Base-by-base conservation (phyloP, 148 eudicot species). In the Hydrangea macrophylla region DNA sequence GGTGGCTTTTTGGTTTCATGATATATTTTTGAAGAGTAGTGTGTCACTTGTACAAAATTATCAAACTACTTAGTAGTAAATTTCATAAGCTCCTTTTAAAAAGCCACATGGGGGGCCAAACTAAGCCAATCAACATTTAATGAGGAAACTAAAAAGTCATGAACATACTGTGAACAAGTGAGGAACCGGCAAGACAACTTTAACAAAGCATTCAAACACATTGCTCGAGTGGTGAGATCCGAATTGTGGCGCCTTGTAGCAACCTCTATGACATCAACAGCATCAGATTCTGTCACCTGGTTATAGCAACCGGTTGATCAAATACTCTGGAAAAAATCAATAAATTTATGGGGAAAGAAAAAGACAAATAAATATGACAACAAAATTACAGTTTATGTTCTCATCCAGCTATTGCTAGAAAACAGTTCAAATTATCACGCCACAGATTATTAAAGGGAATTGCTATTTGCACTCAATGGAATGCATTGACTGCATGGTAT, bases 131-230 rank as follows among this genome's bases (percentile, higher is more conserved):
- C 8, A 55, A 70, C 31, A 60, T 28, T 12, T 45, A 62, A 70
- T 33, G 53, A 7, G 39, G 53, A 48, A 66, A 33, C 78, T 36
- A 7, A 71, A 17, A 60, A 31, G 62, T 51, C 18, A 75, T 7
- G 7, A 37, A 76, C 98, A 78, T 88, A 94, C 98, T 79, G 83
- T 37, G 96, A 82, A 79, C 91, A 94, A 67, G 83, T 82, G 62
- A 97, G 96, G 75, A 86, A 94, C 35, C 98, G 97, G 62, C 88
- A 85, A 67, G 98, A 94, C 63, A 94, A 90, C 87, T 94, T 94
- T 66, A 94, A 73, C 66, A 94, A 84, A 76, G 96, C 82, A 82
- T 76, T 72, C 82, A 94, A 76, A 85, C 98, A 94, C 97, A 94
- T 94, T 27, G 98, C 84, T 44, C 74, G 82, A 70, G 96, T 88